A percentile compares a stretch with the other conserved stretches of the same genome.
Evolutionary conservation across 2,329 filamentous ascomycete genomes (phyloP).

Genomic region (Cordyceps pruinosa): DNA sequence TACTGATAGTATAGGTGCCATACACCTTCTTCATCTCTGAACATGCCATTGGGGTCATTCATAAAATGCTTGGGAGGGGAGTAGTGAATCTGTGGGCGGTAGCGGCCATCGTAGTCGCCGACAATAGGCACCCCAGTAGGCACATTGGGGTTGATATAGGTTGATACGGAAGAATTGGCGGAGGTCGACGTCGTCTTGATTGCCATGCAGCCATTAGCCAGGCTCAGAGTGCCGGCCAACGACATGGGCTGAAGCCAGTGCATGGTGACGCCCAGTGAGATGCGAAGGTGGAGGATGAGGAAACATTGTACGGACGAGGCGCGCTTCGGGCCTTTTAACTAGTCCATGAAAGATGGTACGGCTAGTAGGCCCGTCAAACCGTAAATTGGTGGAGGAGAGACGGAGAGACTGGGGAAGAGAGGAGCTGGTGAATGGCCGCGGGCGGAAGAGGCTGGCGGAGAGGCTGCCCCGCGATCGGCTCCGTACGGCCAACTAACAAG

Average conservation of each 20-base stretch:
- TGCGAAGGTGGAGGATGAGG: not conserved
- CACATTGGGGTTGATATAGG: slow-evolving; percentile 14
- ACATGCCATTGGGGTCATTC: slow-evolving; percentile 61
- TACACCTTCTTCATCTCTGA: slow-evolving; percentile 46
- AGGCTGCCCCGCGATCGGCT: slow-evolving; percentile 5
- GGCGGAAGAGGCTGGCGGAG: not conserved
- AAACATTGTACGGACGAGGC: not conserved
- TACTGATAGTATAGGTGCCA: slow-evolving; percentile 63
- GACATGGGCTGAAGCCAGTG: slow-evolving; percentile 11
- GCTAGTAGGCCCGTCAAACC: not conserved
- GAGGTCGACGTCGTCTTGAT: not conserved
- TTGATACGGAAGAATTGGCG: not conserved
- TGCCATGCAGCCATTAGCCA: slow-evolving; percentile 5
- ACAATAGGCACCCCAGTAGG: slow-evolving; percentile 19
- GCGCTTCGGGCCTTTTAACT: not conserved
- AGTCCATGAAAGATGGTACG: no score
- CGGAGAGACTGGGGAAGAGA: not conserved
- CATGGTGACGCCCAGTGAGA: slow-evolving; percentile 4
- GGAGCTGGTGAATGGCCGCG: not conserved
- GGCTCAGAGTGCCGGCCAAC: slow-evolving; percentile 6
- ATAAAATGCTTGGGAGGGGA: slow-evolving; percentile 46
- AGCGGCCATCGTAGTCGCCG: slow-evolving; percentile 22
- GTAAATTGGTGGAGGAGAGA: not conserved
- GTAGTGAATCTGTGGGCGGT: slow-evolving; percentile 49
- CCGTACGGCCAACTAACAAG: not conserved